phyloP scores from a whole-genome alignment of 345 rosid species.

The Citrus maxima region DNA sequence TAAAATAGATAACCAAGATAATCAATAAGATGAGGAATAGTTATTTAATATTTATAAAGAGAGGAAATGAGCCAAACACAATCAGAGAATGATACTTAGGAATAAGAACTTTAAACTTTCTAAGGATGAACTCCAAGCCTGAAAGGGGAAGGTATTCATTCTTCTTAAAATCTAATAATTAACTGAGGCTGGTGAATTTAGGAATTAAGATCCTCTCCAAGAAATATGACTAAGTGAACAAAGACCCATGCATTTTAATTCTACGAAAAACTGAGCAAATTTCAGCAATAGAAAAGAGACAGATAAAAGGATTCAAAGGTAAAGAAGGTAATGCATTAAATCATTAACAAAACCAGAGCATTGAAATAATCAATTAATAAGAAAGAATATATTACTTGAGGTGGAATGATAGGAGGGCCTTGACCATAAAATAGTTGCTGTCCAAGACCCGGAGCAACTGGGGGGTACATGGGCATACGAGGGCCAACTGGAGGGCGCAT shows the following conservation, averaged over 20 bases:
- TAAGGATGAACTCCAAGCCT: neutral
- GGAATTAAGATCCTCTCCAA: neutral
- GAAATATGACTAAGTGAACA: neutral
- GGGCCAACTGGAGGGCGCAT: constrained; percentile 79
- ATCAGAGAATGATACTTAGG: neutral
- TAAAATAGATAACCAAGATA: neutral
- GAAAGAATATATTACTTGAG: constrained; percentile 46
- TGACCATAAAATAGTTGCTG: constrained; percentile 86
- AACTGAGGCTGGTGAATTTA: neutral
- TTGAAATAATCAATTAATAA: neutral
- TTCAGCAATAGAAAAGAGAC: neutral
- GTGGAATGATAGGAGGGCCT: constrained; percentile 75
- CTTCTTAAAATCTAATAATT: neutral
- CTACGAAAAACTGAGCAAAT: neutral
- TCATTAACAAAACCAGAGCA: neutral
- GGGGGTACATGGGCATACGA: constrained; percentile 79
- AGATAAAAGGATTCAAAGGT: neutral
- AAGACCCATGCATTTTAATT: neutral
- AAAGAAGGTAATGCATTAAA: neutral
- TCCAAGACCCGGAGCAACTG: constrained; percentile 75
- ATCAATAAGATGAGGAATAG: neutral
- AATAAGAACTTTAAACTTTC: neutral
- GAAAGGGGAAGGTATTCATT: neutral
- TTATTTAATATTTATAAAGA: neutral
- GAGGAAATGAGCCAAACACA: neutral